A percentile compares a stretch with the other conserved stretches of the same genome.
Evolutionary conservation across 345 rosid genomes (phyloP).

Genomic region (Euphorbia pulcherrima): DNA sequence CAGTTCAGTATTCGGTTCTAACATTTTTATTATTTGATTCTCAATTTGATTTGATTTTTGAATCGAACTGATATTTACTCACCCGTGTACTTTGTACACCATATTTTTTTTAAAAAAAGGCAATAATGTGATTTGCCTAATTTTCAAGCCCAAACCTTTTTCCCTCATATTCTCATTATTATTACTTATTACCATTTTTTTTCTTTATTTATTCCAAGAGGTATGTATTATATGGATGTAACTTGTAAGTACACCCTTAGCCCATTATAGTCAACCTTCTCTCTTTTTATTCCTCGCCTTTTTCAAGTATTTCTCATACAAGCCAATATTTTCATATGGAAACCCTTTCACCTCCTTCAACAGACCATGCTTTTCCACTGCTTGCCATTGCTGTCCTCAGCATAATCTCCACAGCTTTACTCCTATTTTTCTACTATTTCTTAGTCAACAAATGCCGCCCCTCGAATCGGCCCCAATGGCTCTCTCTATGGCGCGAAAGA

Average conservation of each 20-base stretch:
- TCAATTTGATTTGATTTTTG: too few relatives aligned
- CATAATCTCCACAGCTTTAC: conserved; percentile 36
- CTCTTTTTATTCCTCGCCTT: background rate
- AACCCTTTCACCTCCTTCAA: conserved; percentile 13
- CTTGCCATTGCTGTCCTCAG: conserved; percentile 37
- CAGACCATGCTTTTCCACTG: conserved; percentile 43
- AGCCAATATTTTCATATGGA: conserved; percentile 26
- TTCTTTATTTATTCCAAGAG: background rate
- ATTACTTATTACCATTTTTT: background rate
- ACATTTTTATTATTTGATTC: too few relatives aligned
- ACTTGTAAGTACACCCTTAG: background rate
- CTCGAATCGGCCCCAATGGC: conserved; percentile 26
- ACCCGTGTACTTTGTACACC: too few relatives aligned
- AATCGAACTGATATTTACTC: too few relatives aligned
- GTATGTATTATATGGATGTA: background rate
- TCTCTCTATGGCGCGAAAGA: conserved; percentile 23
- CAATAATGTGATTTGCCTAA: background rate
- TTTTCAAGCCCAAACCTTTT: background rate
- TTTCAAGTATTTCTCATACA: conserved; percentile 1
- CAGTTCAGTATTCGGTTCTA: too few relatives aligned
- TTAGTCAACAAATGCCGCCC: conserved; percentile 44
- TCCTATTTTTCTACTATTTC: conserved; percentile 42
- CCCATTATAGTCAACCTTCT: background rate
- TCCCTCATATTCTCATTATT: background rate
- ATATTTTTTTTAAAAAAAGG: too few relatives aligned